Percentiles rank a stretch among this genome's conserved stretches.
Conservation (phyloP, 495 filamentous ascomycete genomes). For the Aspergillus carlsbadensis region DNA sequence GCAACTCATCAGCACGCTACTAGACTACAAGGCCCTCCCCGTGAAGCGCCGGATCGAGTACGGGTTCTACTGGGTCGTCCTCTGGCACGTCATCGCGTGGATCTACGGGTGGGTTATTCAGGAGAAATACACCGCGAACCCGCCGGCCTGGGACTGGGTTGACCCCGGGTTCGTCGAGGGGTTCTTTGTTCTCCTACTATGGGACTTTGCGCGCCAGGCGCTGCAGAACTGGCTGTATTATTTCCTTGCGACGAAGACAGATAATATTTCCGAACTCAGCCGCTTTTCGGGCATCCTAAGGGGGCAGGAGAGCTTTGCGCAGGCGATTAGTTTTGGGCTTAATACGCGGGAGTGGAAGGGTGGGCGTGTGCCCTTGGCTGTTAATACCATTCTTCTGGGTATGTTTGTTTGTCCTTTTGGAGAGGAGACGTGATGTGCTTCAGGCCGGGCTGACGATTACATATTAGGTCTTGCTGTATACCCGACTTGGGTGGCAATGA, state of each 20-base stretch:
- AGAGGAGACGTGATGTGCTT: too few relatives aligned
- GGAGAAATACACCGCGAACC: constrained; percentile 43
- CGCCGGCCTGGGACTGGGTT: constrained; percentile 43
- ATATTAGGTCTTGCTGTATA: constrained; percentile 23
- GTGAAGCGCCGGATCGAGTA: constrained; percentile 40
- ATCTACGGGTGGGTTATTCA: constrained; percentile 51
- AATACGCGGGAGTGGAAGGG: constrained; percentile 47
- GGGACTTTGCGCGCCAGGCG: constrained; percentile 47
- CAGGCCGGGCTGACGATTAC: neutral
- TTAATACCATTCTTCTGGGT: constrained; percentile 51
- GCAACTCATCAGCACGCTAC: constrained; percentile 38
- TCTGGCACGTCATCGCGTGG: constrained; percentile 44
- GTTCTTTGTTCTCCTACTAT: constrained; percentile 46
- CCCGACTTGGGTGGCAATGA: constrained; percentile 29
- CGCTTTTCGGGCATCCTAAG: constrained; percentile 58
- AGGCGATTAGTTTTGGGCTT: constrained; percentile 60
- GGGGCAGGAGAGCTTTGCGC: constrained; percentile 60
- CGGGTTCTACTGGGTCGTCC: constrained; percentile 44
- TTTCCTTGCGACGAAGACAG: constrained; percentile 55
- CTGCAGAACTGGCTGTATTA: constrained; percentile 58
- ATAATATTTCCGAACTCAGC: constrained; percentile 54
- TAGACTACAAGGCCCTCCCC: constrained; percentile 39
- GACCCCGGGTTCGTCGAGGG: constrained; percentile 44
- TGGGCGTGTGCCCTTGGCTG: constrained; percentile 46
- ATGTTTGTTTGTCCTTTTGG: constrained; percentile 7